Conservation (phyloP, 78 protist species). For the Tieghemostelium lacteum region DNA sequence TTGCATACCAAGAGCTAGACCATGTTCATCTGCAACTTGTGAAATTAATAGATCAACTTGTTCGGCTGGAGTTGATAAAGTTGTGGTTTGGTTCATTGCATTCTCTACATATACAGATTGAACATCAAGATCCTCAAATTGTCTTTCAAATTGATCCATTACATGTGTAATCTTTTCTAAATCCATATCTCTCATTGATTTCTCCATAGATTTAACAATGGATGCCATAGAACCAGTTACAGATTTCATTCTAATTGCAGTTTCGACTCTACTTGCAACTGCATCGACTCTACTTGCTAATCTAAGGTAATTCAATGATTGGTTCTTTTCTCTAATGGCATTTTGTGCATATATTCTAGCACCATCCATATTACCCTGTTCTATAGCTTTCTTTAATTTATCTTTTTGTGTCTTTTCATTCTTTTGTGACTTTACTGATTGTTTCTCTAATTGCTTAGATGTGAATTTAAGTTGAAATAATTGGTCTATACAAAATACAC, state of each 20-base stretch:
- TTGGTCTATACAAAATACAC: constrained; percentile 66
- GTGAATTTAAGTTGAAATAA: constrained; percentile 82
- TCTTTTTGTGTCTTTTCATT: constrained; percentile 72
- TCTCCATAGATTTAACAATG: constrained; percentile 92
- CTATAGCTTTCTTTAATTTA: constrained; percentile 91
- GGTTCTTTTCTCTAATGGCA: constrained; percentile 95
- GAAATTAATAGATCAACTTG: constrained; percentile 91
- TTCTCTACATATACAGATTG: constrained; percentile 89
- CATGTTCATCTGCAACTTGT: constrained; percentile 96
- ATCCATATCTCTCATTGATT: constrained; percentile 91
- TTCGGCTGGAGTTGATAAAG: constrained; percentile 92
- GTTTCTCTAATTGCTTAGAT: constrained; percentile 72
- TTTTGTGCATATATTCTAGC: constrained; percentile 98
- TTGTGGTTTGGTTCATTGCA: constrained; percentile 90
- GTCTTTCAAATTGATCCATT: constrained; percentile 97
- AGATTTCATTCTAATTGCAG: constrained; percentile 93
- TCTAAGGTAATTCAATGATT: constrained; percentile 90
- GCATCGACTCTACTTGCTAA: constrained; percentile 96
- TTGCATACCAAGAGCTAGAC: constrained; percentile 83
- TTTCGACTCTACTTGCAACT: constrained; percentile 94
- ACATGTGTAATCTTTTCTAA: constrained; percentile 88
- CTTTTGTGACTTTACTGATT: constrained; percentile 69
- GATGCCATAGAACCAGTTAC: constrained; percentile 92
- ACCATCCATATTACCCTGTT: constrained; percentile 95
- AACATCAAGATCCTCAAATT: constrained; percentile 96